Base-by-base conservation (phyloP, 2,329 filamentous ascomycete species). In the Dactylellina cionopaga region DNA sequence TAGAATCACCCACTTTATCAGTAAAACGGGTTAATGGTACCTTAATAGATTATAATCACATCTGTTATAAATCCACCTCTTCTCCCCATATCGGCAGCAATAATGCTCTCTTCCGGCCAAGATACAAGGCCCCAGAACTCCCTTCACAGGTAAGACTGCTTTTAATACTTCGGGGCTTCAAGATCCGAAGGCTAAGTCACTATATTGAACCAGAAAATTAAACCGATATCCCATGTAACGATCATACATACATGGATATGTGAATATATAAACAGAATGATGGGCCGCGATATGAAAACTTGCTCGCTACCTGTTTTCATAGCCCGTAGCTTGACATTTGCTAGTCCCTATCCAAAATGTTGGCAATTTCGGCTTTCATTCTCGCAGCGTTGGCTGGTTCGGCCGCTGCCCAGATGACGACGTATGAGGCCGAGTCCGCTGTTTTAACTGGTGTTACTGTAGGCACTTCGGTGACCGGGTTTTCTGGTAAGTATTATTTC, bases 401-500 rank as follows among this genome's bases (percentile, higher is more conserved):
- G 9, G 37, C 58, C 15, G 52, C 51, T 22, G 76, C 76, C 5
- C 76, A 78, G 51, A 77, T 66, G 7, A 62, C 64, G 19, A 76
- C 74, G 1, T 78, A 78, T 49, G 79, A 84, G 76, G 83, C 83
- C 5, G 83, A 84, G 75, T 77, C 80, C 59, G 83, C 80, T 1
- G 76, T 77, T 4, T 77, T 84, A 25, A 78, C 77, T 3, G 83
- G 83, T 11, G 82, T 82, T 6, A 80, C 75, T 1, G 79, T 81
- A 68, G 81, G 78, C 4, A 82, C 79, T 4, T 77, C 80, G 0
- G 78, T 80, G 25, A 65, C 80, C 17, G 83, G 83, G 1, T 84
- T 77, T 69, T 78, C 80, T 19, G 33, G 37, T 55, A 6, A 19
- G 54, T 47, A 49, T 55, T 29, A 2, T 1, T 13, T n/a, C 22